Conservation (phyloP, 2,329 filamentous ascomycete species). For the Amauroascus niger region DNA sequence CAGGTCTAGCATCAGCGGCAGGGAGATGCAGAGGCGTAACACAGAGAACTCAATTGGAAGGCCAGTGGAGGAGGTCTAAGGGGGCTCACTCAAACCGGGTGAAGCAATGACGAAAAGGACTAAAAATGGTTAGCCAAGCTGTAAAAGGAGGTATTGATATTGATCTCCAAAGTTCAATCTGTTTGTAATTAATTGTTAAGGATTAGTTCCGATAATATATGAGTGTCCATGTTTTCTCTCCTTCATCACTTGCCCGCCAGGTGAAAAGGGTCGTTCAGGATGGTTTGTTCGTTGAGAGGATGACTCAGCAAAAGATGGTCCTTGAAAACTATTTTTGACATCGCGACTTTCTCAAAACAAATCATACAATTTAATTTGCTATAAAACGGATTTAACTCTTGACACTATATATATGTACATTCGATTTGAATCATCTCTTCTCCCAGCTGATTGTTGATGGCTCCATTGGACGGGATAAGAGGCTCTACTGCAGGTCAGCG, state of each 20-base stretch:
- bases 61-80: slow-evolving; percentile 3
- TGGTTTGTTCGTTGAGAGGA: background rate
- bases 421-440: background rate
- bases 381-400: no score
- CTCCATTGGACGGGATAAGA: slow-evolving; percentile 1
- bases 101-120: background rate
- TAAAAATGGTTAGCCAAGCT: background rate
- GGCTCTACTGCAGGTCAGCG: slow-evolving; percentile 49
- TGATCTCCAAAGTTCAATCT: background rate
- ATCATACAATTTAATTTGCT: no score
- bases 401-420: background rate
- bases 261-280: no score
- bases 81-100: background rate
- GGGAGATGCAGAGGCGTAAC: slow-evolving; percentile 3
- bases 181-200: background rate
- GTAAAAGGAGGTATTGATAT: background rate
- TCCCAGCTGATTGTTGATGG: background rate
- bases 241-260: no score
- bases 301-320: background rate
- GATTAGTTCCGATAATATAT: background rate
- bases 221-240: no score
- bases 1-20: slow-evolving; percentile 12
- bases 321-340: no score
- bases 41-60: background rate
- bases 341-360: background rate